phyloP scores from a whole-genome alignment of 2,329 filamentous ascomycete genomes.

The Hymenoscyphus occultus region DNA sequence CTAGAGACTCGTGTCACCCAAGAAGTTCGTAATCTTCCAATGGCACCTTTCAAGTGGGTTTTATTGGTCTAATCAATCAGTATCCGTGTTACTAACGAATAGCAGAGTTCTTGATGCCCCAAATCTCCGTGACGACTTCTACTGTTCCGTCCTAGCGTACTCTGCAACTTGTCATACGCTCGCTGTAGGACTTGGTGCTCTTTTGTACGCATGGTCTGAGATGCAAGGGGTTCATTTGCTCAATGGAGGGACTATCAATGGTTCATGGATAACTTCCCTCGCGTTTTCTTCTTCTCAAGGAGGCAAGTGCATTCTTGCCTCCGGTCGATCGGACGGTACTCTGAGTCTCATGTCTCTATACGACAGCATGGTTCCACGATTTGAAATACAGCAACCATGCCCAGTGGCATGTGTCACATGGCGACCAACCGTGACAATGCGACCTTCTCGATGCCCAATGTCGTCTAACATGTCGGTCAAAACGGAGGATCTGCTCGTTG shows the following conservation, averaged over 20 bases:
- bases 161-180: constrained; percentile 70
- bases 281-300: constrained; percentile 82
- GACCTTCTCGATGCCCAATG: constrained; percentile 50
- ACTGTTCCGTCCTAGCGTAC: constrained; percentile 88
- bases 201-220: constrained; percentile 90
- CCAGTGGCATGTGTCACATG: constrained; percentile 80
- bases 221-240: constrained; percentile 59
- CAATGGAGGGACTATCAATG: constrained; percentile 46
- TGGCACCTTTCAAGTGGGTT: constrained; percentile 72
- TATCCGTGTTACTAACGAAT: background rate
- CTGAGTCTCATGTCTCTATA: constrained; percentile 76
- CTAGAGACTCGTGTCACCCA: constrained; percentile 31
- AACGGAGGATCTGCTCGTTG: constrained; percentile 82
- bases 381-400: constrained; percentile 68
- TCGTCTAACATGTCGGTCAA: constrained; percentile 49
- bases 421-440: constrained; percentile 59
- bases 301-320: constrained; percentile 75
- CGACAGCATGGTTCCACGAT: constrained; percentile 64
- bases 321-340: constrained; percentile 74
- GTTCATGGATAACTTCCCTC: constrained; percentile 72
- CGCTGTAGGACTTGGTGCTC: constrained; percentile 76
- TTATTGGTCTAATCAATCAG: background rate
- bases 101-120: constrained; percentile 80
- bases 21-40: constrained; percentile 53
- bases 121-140: constrained; percentile 88